A percentile compares a stretch with the other conserved stretches of the same genome.
phyloP scores from a whole-genome alignment of 352 stramenopile species.

The Phytopythium vexans region DNA sequence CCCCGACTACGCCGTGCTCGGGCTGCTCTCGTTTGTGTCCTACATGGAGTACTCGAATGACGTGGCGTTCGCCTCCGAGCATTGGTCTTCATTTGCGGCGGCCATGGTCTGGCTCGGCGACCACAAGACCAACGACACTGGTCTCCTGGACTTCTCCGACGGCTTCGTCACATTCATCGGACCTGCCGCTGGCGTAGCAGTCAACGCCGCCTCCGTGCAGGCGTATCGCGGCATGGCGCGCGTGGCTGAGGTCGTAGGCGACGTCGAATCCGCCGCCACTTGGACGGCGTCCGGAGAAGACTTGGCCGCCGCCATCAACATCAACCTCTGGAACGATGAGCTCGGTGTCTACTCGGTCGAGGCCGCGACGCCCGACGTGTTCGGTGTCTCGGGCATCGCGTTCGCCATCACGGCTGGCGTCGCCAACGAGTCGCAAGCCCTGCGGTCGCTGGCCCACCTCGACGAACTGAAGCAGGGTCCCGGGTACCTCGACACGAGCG shows the following conservation, averaged over 20 bases:
- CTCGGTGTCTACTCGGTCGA: slow-evolving; percentile 16
- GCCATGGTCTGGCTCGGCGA: slow-evolving; percentile 12
- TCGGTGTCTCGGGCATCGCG: slow-evolving; percentile 19
- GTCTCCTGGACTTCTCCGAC: slow-evolving; percentile 21
- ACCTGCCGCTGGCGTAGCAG: slow-evolving; percentile 10
- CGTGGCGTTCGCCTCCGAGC: slow-evolving; percentile 10
- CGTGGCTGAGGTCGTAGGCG: slow-evolving; percentile 12
- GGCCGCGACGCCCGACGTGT: slow-evolving; percentile 11
- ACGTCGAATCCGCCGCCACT: slow-evolving; percentile 11
- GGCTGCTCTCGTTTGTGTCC: slow-evolving; percentile 19
- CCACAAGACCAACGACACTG: slow-evolving; percentile 9
- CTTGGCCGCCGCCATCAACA: slow-evolving; percentile 18
- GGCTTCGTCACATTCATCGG: slow-evolving; percentile 15
- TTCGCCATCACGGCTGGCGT: slow-evolving; percentile 24
- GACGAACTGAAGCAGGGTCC: slow-evolving; percentile 6
- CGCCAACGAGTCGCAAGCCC: slow-evolving; percentile 17
- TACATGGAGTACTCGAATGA: slow-evolving; percentile 30
- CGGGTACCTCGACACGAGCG: slow-evolving; percentile 23
- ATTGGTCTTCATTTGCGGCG: slow-evolving; percentile 15
- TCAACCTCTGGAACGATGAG: slow-evolving; percentile 19
- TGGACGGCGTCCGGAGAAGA: slow-evolving; percentile 8
- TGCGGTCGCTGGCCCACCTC: slow-evolving; percentile 12
- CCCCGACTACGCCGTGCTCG: slow-evolving; percentile 25
- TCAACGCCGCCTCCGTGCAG: slow-evolving; percentile 23
- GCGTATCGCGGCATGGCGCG: slow-evolving; percentile 17